phyloP scores from a whole-genome alignment of 192 early-diverging fungal species.

The Coemansia sp. region DNA sequence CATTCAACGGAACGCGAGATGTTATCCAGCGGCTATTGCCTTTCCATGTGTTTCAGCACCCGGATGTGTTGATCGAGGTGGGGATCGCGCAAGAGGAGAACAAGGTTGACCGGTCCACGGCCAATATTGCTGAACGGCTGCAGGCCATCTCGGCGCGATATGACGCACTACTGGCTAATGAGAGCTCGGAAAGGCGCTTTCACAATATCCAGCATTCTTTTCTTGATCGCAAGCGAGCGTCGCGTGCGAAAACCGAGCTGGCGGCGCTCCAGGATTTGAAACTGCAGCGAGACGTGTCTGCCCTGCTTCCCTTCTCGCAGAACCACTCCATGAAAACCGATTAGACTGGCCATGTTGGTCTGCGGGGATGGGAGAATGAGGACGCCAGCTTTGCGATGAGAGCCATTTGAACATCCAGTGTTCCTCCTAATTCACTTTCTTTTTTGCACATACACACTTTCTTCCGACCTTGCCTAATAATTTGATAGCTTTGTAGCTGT shows the following conservation, averaged over 20 bases:
- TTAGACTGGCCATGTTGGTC: too few relatives aligned
- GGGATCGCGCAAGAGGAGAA: constrained; percentile 11
- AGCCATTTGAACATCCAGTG: too few relatives aligned
- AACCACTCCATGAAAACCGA: too few relatives aligned
- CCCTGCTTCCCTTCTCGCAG: neutral
- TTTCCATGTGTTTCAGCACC: constrained; percentile 72
- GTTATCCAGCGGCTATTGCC: constrained; percentile 64
- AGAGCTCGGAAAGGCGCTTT: constrained; percentile 17
- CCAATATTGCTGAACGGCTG: neutral
- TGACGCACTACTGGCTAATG: constrained; percentile 7
- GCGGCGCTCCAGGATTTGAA: constrained; percentile 17
- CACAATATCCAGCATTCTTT: constrained; percentile 22
- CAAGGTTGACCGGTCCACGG: neutral
- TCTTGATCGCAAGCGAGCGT: constrained; percentile 17
- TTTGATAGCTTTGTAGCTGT: too few relatives aligned
- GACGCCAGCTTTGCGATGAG: too few relatives aligned
- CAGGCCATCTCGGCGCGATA: constrained; percentile 12
- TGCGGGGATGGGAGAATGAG: too few relatives aligned
- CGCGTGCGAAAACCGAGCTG: constrained; percentile 8
- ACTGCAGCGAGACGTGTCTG: constrained; percentile 38
- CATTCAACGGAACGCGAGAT: constrained; percentile 59
- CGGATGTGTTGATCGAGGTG: constrained; percentile 31
- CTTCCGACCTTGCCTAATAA: too few relatives aligned
- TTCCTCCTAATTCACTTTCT: too few relatives aligned
- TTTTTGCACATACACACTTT: too few relatives aligned